Conservation (phyloP, 148 eudicot genomes). For the Pouteria glomerata region DNA sequence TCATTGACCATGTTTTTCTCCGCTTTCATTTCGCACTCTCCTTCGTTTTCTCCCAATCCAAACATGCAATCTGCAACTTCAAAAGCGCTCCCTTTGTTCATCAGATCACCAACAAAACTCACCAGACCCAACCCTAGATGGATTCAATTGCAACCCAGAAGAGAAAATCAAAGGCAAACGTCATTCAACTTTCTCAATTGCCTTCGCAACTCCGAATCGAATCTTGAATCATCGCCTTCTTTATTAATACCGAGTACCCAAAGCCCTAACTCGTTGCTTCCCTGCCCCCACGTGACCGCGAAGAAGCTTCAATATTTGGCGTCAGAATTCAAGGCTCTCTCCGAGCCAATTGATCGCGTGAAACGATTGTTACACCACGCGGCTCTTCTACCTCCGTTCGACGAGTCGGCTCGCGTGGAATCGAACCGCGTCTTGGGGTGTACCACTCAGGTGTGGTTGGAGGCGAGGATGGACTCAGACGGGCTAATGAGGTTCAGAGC, state of each 20-base stretch:
- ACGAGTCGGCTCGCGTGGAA: conserved; percentile 36
- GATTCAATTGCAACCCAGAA: conserved; percentile 1
- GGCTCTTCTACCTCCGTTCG: conserved; percentile 35
- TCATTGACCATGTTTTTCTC: neutral
- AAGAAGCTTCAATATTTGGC: conserved; percentile 37
- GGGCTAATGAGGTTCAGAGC: conserved; percentile 57
- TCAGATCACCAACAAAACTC: conserved; percentile 11
- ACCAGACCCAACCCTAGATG: neutral
- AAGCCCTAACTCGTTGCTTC: neutral
- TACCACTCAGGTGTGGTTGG: conserved; percentile 81
- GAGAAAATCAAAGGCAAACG: neutral
- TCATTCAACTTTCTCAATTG: conserved; percentile 1
- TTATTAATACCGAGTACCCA: neutral
- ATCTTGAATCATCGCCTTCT: neutral
- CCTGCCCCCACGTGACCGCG: neutral
- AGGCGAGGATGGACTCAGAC: conserved; percentile 38
- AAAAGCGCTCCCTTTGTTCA: conserved; percentile 1
- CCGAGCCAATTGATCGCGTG: conserved; percentile 69
- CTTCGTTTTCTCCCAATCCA: neutral
- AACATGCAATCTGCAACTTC: conserved; percentile 17
- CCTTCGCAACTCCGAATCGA: neutral
- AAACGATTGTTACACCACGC: conserved; percentile 62
- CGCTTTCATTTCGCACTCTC: neutral
- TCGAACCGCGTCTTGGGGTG: conserved; percentile 71
- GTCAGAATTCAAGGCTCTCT: conserved; percentile 54